phyloP scores from a whole-genome alignment of 2,329 filamentous ascomycete genomes.

The Scedosporium apiospermum region DNA sequence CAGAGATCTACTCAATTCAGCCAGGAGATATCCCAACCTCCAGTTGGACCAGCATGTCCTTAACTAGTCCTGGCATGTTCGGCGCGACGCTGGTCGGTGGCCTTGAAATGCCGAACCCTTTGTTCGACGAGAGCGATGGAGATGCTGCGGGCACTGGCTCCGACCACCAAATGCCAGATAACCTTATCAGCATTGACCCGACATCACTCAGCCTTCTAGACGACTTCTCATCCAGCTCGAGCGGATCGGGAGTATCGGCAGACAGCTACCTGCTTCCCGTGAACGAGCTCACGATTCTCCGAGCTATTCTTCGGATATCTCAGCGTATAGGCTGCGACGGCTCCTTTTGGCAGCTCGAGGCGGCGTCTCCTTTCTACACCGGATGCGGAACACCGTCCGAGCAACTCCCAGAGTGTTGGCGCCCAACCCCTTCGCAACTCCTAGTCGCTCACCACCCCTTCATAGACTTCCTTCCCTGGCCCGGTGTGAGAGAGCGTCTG shows the following conservation, averaged over 20 bases:
- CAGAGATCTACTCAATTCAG: not conserved
- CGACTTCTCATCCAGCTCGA: conserved; percentile 11
- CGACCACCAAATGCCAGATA: not conserved
- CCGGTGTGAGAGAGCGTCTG: conserved; percentile 39
- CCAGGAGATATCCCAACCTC: not conserved
- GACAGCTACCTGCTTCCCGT: conserved; percentile 41
- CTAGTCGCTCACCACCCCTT: conserved; percentile 45
- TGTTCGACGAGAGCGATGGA: not conserved
- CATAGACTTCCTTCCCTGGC: conserved; percentile 50
- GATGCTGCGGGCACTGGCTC: not conserved
- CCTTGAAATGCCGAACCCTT: not conserved
- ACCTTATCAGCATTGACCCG: not conserved
- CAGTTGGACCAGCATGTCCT: not conserved
- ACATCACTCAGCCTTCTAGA: not conserved
- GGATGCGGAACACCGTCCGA: conserved; percentile 12
- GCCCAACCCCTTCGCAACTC: conserved; percentile 39
- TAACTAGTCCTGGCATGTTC: not conserved
- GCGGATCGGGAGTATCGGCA: conserved; percentile 12
- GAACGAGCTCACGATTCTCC: conserved; percentile 37
- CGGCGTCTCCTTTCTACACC: conserved; percentile 35
- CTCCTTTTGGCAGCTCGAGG: conserved; percentile 34
- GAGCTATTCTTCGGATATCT: conserved; percentile 36
- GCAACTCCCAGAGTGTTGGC: conserved; percentile 36
- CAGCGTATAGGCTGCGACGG: conserved; percentile 31
- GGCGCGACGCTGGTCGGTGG: not conserved